Percentiles rank a stretch among this genome's conserved stretches.
Evolutionary conservation across 2,329 filamentous ascomycete genomes (phyloP).

Genomic region (Penicillium sp.): DNA sequence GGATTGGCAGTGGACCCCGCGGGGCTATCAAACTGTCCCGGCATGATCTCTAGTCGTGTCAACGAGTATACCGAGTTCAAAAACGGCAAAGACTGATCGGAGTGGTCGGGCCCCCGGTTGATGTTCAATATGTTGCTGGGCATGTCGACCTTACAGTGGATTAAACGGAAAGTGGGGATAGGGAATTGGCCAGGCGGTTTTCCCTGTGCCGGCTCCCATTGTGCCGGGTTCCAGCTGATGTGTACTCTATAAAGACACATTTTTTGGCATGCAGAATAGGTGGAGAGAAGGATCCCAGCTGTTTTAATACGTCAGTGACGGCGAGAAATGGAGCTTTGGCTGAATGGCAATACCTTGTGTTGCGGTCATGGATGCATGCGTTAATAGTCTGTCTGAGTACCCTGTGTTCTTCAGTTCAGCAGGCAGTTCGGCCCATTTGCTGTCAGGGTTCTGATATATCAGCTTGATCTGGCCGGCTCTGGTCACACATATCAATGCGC

Average conservation of each 20-base stretch:
- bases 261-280: slow-evolving; percentile 60
- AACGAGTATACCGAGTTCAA: slow-evolving; percentile 55
- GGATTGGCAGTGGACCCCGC: slow-evolving; percentile 57
- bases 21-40: slow-evolving; percentile 59
- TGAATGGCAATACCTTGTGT: slow-evolving; percentile 60
- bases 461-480: slow-evolving; percentile 71
- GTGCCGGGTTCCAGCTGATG: slow-evolving; percentile 69
- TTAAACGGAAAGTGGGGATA: slow-evolving; percentile 38
- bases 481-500: slow-evolving; percentile 74
- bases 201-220: slow-evolving; percentile 49
- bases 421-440: slow-evolving; percentile 67
- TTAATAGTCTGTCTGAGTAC: slow-evolving; percentile 71
- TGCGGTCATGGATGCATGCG: slow-evolving; percentile 72
- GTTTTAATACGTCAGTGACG: slow-evolving; percentile 7
- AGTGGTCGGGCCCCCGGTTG: slow-evolving; percentile 23
- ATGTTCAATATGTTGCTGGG: slow-evolving; percentile 33
- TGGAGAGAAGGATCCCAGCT: slow-evolving; percentile 38
- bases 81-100: slow-evolving; percentile 23
- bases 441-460: slow-evolving; percentile 72
- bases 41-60: slow-evolving; percentile 72
- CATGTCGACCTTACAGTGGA: slow-evolving; percentile 39
- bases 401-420: slow-evolving; percentile 72
- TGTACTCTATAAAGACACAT: slow-evolving; percentile 71
- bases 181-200: slow-evolving; percentile 34
- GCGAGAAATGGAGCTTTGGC: slow-evolving; percentile 10